Evolutionary conservation across 148 eudicot species (phyloP), one percentile per base, ranked within the genome.

Genomic region (Diospyros kaki): DNA sequence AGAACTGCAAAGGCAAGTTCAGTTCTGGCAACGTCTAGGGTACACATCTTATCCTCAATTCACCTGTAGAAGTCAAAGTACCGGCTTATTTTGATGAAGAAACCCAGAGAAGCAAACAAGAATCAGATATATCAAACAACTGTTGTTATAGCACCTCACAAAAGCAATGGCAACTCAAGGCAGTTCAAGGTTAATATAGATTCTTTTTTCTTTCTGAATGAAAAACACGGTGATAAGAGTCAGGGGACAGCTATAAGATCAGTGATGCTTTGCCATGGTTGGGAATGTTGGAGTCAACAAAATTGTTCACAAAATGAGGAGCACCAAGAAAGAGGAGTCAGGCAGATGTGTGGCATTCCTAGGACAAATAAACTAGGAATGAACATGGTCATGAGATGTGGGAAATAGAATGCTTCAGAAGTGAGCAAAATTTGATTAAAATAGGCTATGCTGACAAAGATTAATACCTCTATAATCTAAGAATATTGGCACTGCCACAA

Each of bases 1-100:
- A 92, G 68, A 66, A 94, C 91, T 38, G 82, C 71, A 73, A 94
- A 91, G 50, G 87, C 96, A 76, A 94, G 96, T 72, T 94, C 98
- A 50, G 97, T 84, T 84, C 96, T 83, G 61, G 97, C 82, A 13
- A 79, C 92, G 50, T 90, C 98, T 63, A 94, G 80, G 3, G 93
- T 63, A 81, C 88, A 85, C 97, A 92, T 94, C 80, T 76, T 83
- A 77, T 70, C 80, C 63, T 76, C 42, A 48, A 56, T 63, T 43
- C 43, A 82, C 82, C 84, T 78, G 74, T 64, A 82, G n/a, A 68
- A 69, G 71, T 69, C n/a, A 18, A 75, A 7, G 28, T 14, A 75
- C 45, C 66, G 43, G 66, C 50, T 4, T 1, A 51, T 7, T 74
- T 28, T 5, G 17, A 13, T 10, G 15, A 15, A 42, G 5, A 63